Evolutionary conservation across 495 filamentous ascomycete species (phyloP), one percentile per base, ranked within the genome.

Genomic region (Tricharina praecox): DNA sequence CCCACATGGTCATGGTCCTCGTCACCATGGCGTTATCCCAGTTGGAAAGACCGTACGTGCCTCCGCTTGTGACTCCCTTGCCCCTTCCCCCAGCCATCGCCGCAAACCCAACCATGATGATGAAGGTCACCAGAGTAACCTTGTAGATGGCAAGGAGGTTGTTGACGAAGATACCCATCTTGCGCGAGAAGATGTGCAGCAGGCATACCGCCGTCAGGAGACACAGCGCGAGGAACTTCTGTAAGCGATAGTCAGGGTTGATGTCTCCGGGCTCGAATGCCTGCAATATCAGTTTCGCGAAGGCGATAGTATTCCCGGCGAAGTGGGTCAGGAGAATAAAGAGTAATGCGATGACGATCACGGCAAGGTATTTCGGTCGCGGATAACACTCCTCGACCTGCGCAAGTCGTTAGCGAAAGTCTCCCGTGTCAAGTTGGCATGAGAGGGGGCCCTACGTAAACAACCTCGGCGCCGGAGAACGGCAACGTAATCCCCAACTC

Each of bases 391-490:
- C 49, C 15, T 59, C 56, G 11, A 59, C 36, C 56, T 59, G 11
- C 49, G 3, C 10, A 21, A 13, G n/a, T 37, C 37, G 28, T 25
- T 44, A 24, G 9, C 20, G 32, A 25, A 35, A 19, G 9, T 43
- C 10, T 3, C 7, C 23, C 52, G 7, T 38, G 28, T 15, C 34
- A 34, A 2, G 9, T 7, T 5, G 23, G 16, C 4, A 34, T 1
- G 13, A 11, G 20, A 11, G 26, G 16, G 32, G 16, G 19, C 15
- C 42, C 5, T 46, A 59, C 56, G 49, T 59, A 59, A 21, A 59
- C 43, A 3, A 59, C 19, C 43, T 58, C 56, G 23, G 51, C 56
- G 9, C 56, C 56, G 33, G 60, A 60, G 24, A 58, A 54, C 15
- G 56, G 56, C 3, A 58, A 40, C 9, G 32, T 40, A 23, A 58